Evolutionary conservation across 805 yeast genomes (phyloP), one percentile per base, ranked within the genome.

Genomic region (Ascoidea tarda): DNA sequence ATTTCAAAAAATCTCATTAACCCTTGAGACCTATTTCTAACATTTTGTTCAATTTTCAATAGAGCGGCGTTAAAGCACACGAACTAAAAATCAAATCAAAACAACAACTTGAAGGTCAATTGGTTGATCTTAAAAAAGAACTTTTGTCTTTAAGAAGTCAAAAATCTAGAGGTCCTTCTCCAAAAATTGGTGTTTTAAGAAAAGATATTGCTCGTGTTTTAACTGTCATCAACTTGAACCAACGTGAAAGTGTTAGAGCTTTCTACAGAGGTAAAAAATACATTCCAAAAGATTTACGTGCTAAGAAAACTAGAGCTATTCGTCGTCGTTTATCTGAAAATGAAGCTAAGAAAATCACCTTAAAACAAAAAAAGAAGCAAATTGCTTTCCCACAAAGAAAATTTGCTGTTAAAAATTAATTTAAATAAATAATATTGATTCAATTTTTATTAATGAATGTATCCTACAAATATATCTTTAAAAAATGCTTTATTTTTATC

Each of bases 231-330:
- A 90, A 87, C 90, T 82, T 84, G 69, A 87, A 85, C 80, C 96
- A 89, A 78, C 89, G 99, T 79, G 89, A 84, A 64, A 82, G 84
- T 66, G 96, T 88, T 72, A 87, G 87, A 77, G 93, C 84, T 71
- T 84, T 87, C 81, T 90, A 90, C 91, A 81, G 81, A 64, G 93
- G 89, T 74, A 84, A 87, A 84, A 90, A 88, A 78, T 86, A 82
- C 84, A 79, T 81, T 74, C 98, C 99, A 81, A 90, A 91, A 81
- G 97, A 90, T 74, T 82, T 93, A 78, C 91, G 98, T 81, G 96
- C 89, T 67, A 93, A 93, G 91, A 87, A 93, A 86, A 93, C 99
- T 77, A 91, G 98, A 84, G 98, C 99, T 75, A 77, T 91, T 77
- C 91, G 99, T 87, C 87, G 98, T 82, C 81, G 83, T 71, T 81